Evolutionary conservation across 2,329 filamentous ascomycete genomes (phyloP), one percentile per base, ranked within the genome.

Genomic region (Aspergillus alliaceus): DNA sequence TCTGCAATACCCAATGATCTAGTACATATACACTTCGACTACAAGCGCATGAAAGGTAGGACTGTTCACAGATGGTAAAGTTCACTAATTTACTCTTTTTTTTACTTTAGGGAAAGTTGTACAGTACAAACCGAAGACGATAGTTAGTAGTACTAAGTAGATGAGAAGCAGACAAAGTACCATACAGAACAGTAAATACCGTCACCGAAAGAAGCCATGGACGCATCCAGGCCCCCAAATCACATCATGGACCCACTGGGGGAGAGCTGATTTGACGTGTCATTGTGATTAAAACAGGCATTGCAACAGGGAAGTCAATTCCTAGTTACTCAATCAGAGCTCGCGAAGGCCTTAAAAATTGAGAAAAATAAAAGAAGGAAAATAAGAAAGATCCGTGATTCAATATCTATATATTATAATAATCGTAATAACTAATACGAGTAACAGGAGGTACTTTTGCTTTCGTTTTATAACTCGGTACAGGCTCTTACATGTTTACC

Each of bases 201-300:
- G n/a, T n/a, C n/a, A 9, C n/a, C n/a, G 7, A 14, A 18, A 40
- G 4, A 25, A 59, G 35, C 46, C 42, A 60, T 60, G 59, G 59
- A 44, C 59, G 53, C 53, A 56, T 56, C 59, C 59, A 60, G 59
- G 59, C 59, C 59, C 51, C 8, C n/a, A 53, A 11, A 60, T 60
- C 53, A 56, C 56, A 58, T 58, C 50, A 55, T 56, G 39, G 58
- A 35, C 34, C 58, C 58, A 58, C 42, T 29, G 14, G 31, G 7
- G 34, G 24, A 22, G 25, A 48, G 35, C 27, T 56, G 56, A 60
- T 60, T 56, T 58, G 59, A 60, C 56, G 47, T 58, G 56, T 58
- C 54, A 58, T 39, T 46, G 31, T 48, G 15, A 44, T 46, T 35
- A 27, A 47, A 18, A 44, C 37, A 24, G 18, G 20, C 35, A 34